phyloP scores from a whole-genome alignment of 108 stramenopile species.

The Stephanodiscus triporus region DNA sequence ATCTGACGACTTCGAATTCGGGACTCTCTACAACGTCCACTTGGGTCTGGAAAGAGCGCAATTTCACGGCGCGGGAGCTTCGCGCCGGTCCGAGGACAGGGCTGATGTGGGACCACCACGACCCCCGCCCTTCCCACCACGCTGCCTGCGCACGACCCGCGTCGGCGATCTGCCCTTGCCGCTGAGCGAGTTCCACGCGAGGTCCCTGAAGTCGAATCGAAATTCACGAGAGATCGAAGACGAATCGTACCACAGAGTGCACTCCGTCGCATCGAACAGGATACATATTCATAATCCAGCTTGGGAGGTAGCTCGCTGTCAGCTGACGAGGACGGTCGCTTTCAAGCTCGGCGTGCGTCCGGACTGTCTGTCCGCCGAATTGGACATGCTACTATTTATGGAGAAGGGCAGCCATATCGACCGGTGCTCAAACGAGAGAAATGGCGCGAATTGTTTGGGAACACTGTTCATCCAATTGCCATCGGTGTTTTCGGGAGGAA shows the following conservation, averaged over 20 bases:
- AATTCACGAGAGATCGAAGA: constrained; percentile 2
- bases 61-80: neutral
- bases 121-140: constrained; percentile 13
- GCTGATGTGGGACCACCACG: neutral
- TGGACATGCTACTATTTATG: constrained; percentile 20
- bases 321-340: constrained; percentile 12
- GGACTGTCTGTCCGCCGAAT: constrained; percentile 11
- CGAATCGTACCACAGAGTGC: constrained; percentile 4
- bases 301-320: constrained; percentile 4
- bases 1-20: neutral
- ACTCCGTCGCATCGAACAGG: neutral
- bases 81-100: neutral
- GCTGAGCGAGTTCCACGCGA: constrained; percentile 12
- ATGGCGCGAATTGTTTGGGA: neutral
- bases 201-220: neutral
- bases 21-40: neutral
- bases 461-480: constrained; percentile 14
- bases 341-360: constrained; percentile 27
- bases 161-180: constrained; percentile 25
- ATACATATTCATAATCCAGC: constrained; percentile 22
- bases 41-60: neutral
- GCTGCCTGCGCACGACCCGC: constrained; percentile 13
- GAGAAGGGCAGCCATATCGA: constrained; percentile 26
- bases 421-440: constrained; percentile 4
- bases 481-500: constrained; percentile 26